A percentile compares a stretch with the other conserved stretches of the same genome.
Evolutionary conservation across 345 rosid species (phyloP).

Genomic region (Citrus cavaleriei): DNA sequence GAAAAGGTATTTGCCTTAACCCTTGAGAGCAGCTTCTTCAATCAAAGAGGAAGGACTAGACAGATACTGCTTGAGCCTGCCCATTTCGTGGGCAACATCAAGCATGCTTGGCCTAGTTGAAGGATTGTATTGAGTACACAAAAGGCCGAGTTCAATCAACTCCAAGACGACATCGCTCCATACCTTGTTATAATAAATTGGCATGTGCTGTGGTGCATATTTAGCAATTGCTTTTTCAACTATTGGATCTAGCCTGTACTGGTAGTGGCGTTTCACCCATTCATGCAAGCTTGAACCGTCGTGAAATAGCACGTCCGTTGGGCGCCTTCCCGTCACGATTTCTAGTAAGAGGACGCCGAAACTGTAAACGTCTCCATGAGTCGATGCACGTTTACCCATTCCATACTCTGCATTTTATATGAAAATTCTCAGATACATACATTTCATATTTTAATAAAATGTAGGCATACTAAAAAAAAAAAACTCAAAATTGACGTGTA

Average conservation of each 20-base stretch:
- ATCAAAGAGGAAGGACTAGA: constrained; percentile 35
- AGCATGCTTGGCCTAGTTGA: constrained; percentile 81
- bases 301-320: constrained; percentile 54
- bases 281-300: constrained; percentile 75
- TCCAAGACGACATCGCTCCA: constrained; percentile 69
- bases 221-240: constrained; percentile 54
- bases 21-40: constrained; percentile 26
- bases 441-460: too few relatives aligned
- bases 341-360: constrained; percentile 81
- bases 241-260: constrained; percentile 50
- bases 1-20: background rate
- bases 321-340: constrained; percentile 65
- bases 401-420: constrained; percentile 59
- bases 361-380: constrained; percentile 84
- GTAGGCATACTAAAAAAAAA: too few relatives aligned
- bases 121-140: constrained; percentile 76
- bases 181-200: constrained; percentile 26
- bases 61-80: constrained; percentile 62
- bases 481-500: too few relatives aligned
- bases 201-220: constrained; percentile 31
- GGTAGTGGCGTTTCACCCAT: constrained; percentile 74
- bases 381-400: constrained; percentile 72
- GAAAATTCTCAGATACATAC: background rate
- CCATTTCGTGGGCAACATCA: constrained; percentile 74
- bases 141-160: constrained; percentile 72